Conservation (phyloP, 2,329 filamentous ascomycete species). For the Ophiobolus disseminans region DNA sequence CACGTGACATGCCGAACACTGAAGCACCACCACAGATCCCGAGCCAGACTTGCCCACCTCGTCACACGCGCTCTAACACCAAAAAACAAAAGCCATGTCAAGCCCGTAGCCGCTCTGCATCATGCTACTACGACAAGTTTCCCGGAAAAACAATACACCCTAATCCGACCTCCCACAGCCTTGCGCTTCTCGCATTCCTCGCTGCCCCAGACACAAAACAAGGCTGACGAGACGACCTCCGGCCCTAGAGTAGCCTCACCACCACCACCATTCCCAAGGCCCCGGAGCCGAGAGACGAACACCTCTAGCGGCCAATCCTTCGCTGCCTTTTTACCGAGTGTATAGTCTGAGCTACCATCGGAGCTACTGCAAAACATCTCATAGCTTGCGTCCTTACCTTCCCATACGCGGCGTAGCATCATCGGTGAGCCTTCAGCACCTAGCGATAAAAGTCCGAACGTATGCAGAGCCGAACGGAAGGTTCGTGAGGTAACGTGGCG, state of each 20-base stretch:
- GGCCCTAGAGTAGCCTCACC: slow-evolving; percentile 10
- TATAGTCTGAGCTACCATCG: slow-evolving; percentile 6
- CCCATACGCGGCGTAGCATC: slow-evolving; percentile 26
- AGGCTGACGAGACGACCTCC: slow-evolving; percentile 23
- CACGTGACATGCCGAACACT: slow-evolving; percentile 7
- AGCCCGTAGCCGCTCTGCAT: slow-evolving; percentile 15
- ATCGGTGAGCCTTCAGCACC: slow-evolving; percentile 21
- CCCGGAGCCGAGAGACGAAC: slow-evolving; percentile 7
- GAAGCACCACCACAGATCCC: not conserved
- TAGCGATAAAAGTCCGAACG: slow-evolving; percentile 7
- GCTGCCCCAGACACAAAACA: slow-evolving; percentile 15
- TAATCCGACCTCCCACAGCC: slow-evolving; percentile 29
- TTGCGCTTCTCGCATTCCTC: slow-evolving; percentile 4
- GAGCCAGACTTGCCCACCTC: too few relatives aligned
- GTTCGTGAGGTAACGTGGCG: slow-evolving; percentile 10
- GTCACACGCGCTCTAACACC: not conserved
- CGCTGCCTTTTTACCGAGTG: not conserved
- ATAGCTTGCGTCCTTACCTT: slow-evolving; percentile 19
- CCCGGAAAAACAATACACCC: slow-evolving; percentile 33
- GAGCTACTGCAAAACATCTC: slow-evolving; percentile 33
- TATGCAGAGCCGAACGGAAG: slow-evolving; percentile 6
- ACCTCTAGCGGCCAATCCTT: slow-evolving; percentile 11
- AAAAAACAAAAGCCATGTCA: not conserved
- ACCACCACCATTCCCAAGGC: too few relatives aligned
- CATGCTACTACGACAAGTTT: slow-evolving; percentile 17